Evolutionary conservation across 805 yeast species (phyloP), one percentile per base, ranked within the genome.

Genomic region (Debaryomyces castellii): DNA sequence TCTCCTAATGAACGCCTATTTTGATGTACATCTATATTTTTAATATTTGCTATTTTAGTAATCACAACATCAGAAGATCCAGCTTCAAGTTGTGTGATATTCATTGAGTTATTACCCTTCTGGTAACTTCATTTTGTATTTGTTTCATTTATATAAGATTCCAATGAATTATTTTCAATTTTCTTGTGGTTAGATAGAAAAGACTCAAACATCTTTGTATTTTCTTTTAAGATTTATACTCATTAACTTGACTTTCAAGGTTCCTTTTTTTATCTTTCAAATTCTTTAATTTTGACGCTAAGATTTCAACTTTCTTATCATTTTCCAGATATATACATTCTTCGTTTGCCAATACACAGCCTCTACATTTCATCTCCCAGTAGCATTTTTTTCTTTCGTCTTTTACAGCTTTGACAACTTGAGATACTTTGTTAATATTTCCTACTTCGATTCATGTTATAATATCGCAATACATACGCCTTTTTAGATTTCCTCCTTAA

Each of bases 381-480:
- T 59, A 46, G 39, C 66, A 63, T 40, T 59, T 62, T 9, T 64
- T 46, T 40, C 18, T 58, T 47, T 39, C 67, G 60, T 23, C 65
- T 47, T 3, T 46, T 36, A 44, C 67, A 62, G 7, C 21, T 35
- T 9, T 9, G 5, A 22, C 24, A 22, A 22, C 24, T 22, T 6
- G 24, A 8, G 5, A 22, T 22, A 6, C 24, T 22, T 22, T 22
- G 5, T 22, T 22, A 6, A 22, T 8, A 22, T 22, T 22, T 22
- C 24, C 8, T 22, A 22, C n/a, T n/a, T n/a, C n/a, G n/a, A n/a
- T n/a, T n/a, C n/a, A n/a, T n/a, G n/a, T n/a, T n/a, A n/a, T n/a
- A n/a, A n/a, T n/a, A n/a, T n/a, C n/a, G n/a, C 24, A 22, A 22
- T 22, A 22, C 24, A 6, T 22, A 22, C 24, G 24, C 24, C 24